Evolutionary conservation across 192 early-diverging fungal species (phyloP), one percentile per base, ranked within the genome.

Genomic region (Phycomyces nitens): DNA sequence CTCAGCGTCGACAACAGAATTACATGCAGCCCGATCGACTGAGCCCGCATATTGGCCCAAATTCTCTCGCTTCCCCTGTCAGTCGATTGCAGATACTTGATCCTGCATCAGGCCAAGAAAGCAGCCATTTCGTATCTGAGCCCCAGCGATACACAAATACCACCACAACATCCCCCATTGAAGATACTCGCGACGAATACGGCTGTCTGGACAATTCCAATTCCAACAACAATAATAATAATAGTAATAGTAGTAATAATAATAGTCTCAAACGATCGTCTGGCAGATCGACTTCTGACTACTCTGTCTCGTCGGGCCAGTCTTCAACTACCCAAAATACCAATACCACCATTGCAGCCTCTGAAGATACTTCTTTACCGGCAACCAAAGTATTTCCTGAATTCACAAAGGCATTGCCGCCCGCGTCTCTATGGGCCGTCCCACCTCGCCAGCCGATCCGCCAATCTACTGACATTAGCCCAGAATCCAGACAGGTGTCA

Each of bases 391-490:
- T 34, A 34, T 34, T 34, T 7, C 29, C 29, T 7, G 29, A 34
- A 34, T 34, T 34, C 29, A 34, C 29, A 34, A 34, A 34, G 7
- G 29, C 29, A 34, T 34, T 34, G 29, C 29, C 29, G 7, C 51
- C 20, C 5, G 21, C 20, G 1, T 51, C 50, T 34, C 51, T 62
- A 40, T 62, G 60, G 60, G 49, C 60, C 39, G 51, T 62, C 53
- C 60, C 52, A 22, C 20, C 9, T 53, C 15, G 11, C 29, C 29
- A 56, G 5, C 0, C 54, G 29, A 34, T 34, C 7, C 29, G 29
- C 7, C 29, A 34, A 34, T 34, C 29, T 34, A 34, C 29, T 34
- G 29, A 34, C 7, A 34, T 34, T 34, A 34, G 29, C 7, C 3
- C 7, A 34, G 29, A 34, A 34, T 34, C 29, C 29, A 34, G 29